Evolutionary conservation across 2,329 filamentous ascomycete genomes (phyloP).

Genomic region (Aspergillus chevalieri): DNA sequence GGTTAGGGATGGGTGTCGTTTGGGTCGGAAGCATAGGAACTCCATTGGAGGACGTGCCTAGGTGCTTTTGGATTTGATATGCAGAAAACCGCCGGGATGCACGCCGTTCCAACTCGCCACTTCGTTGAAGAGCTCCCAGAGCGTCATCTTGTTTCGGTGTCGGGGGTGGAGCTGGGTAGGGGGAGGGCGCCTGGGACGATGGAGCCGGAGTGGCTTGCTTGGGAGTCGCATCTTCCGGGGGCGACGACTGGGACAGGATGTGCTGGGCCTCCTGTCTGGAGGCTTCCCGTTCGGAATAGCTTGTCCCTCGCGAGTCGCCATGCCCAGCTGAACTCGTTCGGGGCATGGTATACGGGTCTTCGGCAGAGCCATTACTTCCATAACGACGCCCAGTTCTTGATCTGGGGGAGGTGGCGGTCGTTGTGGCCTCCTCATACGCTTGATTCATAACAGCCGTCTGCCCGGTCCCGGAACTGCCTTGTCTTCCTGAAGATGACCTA

Average conservation of each 20-base stretch:
- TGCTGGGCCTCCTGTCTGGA: conserved; percentile 35
- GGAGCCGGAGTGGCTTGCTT: conserved; percentile 20
- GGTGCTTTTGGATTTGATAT: conserved; percentile 92
- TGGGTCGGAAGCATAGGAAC: conserved; percentile 71
- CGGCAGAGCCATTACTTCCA: conserved; percentile 34
- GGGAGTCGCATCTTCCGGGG: conserved; percentile 53
- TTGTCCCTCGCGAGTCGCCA: conserved; percentile 22
- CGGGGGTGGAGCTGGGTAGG: conserved; percentile 71
- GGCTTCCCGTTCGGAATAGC: conserved; percentile 34
- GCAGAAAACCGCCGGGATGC: conserved; percentile 91
- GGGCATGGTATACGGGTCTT: conserved; percentile 22
- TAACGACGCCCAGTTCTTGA: conserved; percentile 28
- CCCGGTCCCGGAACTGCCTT: conserved; percentile 42
- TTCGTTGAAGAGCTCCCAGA: conserved; percentile 80
- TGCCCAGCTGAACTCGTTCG: conserved; percentile 22
- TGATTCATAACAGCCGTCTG: conserved; percentile 40
- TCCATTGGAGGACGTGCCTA: conserved; percentile 72
- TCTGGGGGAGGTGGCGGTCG: conserved; percentile 26
- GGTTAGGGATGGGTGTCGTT: conserved; percentile 59
- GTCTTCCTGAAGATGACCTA: conserved; percentile 32
- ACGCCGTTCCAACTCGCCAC: conserved; percentile 83
- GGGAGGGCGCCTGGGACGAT: conserved; percentile 43
- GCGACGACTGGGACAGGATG: conserved; percentile 54
- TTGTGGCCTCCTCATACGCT: conserved; percentile 35
- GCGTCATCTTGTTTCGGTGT: conserved; percentile 83